Base-by-base conservation (phyloP, 805 yeast genomes). In the Komagataella pseudopastoris region DNA sequence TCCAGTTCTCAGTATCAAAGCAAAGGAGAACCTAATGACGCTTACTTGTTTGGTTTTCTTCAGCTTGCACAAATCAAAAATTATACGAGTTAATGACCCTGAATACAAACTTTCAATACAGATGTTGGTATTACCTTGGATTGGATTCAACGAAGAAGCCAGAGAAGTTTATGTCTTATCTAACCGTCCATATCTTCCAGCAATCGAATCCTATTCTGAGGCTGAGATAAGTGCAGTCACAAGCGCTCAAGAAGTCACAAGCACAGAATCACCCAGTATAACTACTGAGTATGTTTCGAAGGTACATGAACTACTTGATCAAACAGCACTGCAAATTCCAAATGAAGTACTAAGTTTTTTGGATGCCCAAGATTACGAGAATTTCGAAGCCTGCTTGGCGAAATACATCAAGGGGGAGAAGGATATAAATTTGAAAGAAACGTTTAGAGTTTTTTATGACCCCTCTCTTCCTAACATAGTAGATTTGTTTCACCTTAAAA, bases 51-150 rank as follows among this genome's bases (percentile, higher is more conserved):
- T 30, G 39, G 39, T 30, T 10, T 30, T 30, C 14, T n/a, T 30
- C 14, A 30, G 39, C 39, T 30, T 30, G 39, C 39, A 30, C 8
- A 30, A 30, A 8, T 30, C 72, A 51, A 71, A 70, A 0, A 61
- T 77, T 55, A 70, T 80, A 47, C 68, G 69, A 43, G 60, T 78
- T 18, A 67, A 67, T 39, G 70, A 71, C 47, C 70, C 75, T 12
- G 85, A 81, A 55, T 81, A 78, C 59, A 67, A 72, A 6, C 71
- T 78, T 51, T 88, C 81, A 56, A 60, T 84, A 20, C 84, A 81
- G 56, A 72, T 78, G 6, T 65, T 84, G 43, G 64, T 84, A 49
- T 71, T 84, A 55, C 77, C 75, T 51, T 83, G 88, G 87, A 76
- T 83, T 43, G 82, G 84, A 4, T 68, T 68, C 2, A 55, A 80